phyloP scores from a whole-genome alignment of 306 rosid genomes.

The Trichosanthes cucumerina region DNA sequence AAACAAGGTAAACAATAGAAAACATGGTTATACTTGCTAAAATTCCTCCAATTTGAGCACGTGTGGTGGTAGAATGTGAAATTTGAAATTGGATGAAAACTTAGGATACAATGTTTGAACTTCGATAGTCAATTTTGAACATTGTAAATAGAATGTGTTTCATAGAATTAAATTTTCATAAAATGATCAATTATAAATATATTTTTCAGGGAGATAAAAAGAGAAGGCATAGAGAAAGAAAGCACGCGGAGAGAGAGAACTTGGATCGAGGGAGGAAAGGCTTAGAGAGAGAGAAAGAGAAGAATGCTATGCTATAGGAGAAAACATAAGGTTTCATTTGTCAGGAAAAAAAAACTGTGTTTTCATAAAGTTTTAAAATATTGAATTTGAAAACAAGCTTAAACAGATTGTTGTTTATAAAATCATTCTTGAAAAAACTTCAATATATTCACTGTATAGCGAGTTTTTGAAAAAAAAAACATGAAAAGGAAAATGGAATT shows the following conservation, averaged over 20 bases:
- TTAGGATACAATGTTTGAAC: neutral
- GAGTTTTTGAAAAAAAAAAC: neutral
- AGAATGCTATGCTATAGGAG: neutral
- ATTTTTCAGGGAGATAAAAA: no score
- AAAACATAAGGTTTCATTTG: no score
- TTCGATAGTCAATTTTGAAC: neutral
- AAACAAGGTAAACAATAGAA: slow-evolving; percentile 1
- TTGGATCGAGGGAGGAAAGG: neutral
- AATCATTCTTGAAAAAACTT: neutral
- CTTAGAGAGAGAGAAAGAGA: neutral
- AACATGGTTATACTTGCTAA: neutral
- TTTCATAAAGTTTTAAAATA: no score
- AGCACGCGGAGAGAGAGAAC: neutral
- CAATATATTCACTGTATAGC: neutral
- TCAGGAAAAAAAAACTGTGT: no score
- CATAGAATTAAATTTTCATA: neutral
- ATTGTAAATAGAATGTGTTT: neutral
- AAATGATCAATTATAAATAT: neutral
- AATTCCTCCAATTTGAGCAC: neutral
- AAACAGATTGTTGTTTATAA: no score
- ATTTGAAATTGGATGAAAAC: neutral
- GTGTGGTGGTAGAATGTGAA: neutral
- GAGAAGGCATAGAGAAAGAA: neutral
- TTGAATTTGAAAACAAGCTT: no score
- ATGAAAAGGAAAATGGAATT: neutral